phyloP scores from a whole-genome alignment of 345 rosid species.

The Aegle marmelos region DNA sequence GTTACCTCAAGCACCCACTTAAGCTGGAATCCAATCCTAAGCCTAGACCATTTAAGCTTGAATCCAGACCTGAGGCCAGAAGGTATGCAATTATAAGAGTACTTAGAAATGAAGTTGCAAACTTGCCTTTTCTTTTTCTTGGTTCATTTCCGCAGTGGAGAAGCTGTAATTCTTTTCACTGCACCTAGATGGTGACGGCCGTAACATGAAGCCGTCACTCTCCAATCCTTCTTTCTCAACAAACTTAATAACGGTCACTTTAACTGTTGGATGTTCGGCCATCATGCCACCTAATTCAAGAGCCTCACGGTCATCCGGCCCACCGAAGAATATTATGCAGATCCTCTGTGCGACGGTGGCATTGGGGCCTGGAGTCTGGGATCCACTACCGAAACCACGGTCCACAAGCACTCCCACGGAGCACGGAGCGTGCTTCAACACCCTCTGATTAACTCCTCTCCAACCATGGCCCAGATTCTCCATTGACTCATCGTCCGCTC shows the following conservation, averaged over 20 bases:
- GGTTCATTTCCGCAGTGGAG: constrained; percentile 51
- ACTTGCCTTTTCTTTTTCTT: constrained; percentile 44
- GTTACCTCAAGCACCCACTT: too few relatives aligned
- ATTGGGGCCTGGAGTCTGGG: constrained; percentile 21
- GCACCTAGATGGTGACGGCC: constrained; percentile 36
- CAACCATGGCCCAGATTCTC: constrained; percentile 78
- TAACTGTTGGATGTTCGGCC: constrained; percentile 67
- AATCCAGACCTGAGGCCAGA: too few relatives aligned
- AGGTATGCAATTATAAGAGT: neutral
- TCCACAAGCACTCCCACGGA: constrained; percentile 78
- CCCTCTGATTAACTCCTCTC: constrained; percentile 71
- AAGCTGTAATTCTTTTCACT: constrained; percentile 46
- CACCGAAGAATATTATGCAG: constrained; percentile 70
- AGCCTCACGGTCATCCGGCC: constrained; percentile 81
- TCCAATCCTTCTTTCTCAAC: constrained; percentile 29
- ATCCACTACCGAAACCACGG: constrained; percentile 64
- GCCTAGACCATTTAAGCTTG: too few relatives aligned
- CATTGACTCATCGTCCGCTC: constrained; percentile 35
- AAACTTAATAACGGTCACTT: constrained; percentile 52
- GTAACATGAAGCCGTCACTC: constrained; percentile 31
- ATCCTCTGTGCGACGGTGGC: constrained; percentile 36
- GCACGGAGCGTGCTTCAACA: constrained; percentile 65
- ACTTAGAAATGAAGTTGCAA: too few relatives aligned
- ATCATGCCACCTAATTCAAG: constrained; percentile 69
- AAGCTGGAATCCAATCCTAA: too few relatives aligned